Base-by-base conservation (phyloP, 2,329 filamentous ascomycete species). In the Eurotiales sp. region DNA sequence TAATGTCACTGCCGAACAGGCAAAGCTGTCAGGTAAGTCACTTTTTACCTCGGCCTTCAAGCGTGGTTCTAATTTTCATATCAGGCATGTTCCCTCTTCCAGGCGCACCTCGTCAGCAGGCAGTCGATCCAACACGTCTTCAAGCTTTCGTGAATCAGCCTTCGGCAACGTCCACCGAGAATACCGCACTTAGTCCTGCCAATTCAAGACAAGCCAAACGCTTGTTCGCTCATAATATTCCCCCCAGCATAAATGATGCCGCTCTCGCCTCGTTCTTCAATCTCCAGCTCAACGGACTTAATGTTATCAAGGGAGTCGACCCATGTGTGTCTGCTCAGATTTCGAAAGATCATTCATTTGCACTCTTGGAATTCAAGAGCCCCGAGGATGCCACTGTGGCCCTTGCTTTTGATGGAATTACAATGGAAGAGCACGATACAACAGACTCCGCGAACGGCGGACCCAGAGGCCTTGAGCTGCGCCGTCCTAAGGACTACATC, bases 91-190 rank as follows among this genome's bases (percentile, higher is more conserved):
- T 99, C 76, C 91, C 95, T 55, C 83, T 99, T 41, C 93, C 93
- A 3, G 93, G 93, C 58, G 93, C 93, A 55, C 93, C 93, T 50
- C 85, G 93, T 60, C 90, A 96, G 69, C 91, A 96, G 65, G 87
- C 90, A 29, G 93, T 97, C 86, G 93, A 99, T 61, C 91, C 92
- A 14, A 88, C 84, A 62, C 92, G 92, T 70, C 80, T 99, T 43
- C 90, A 96, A 69, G 90, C 92, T 19, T 95, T 99, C 70, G 95
- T 96, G 83, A 91, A 88, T 68, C 90, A 95, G 66, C 88, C 92
- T 12, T 23, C 47, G 8, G 83, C 83, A 50, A 86, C 86, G 50
- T 85, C 60, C 19, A 77, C 78, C 27, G 86, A 82, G 55, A 89
- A 82, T 61, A 82, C 88, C n/a, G 83, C 89, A 4, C 81, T 99